Percentiles rank a stretch among this genome's conserved stretches.
phyloP scores from a whole-genome alignment of 352 stramenopile genomes.

The Phytopythium litorale region DNA sequence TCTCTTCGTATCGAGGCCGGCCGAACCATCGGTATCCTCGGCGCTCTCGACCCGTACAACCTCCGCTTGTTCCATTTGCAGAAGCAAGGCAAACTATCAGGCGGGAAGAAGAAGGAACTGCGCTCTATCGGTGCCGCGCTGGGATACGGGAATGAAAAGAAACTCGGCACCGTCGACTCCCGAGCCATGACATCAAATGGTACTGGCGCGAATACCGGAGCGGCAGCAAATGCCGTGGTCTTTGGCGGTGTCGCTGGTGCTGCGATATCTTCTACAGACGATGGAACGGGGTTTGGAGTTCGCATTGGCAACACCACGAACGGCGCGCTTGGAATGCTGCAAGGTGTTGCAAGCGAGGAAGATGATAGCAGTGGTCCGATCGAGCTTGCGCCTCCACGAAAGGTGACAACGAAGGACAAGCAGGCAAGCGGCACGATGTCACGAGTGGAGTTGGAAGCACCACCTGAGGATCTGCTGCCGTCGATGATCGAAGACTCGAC shows the following conservation, averaged over 20 bases:
- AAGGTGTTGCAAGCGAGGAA: constrained; percentile 45
- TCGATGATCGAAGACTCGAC: constrained; percentile 86
- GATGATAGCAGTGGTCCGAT: constrained; percentile 40
- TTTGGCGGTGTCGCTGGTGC: constrained; percentile 13
- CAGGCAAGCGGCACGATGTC: constrained; percentile 66
- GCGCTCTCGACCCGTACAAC: constrained; percentile 84
- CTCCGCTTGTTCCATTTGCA: constrained; percentile 79
- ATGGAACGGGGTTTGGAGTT: constrained; percentile 20
- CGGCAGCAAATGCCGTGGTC: constrained; percentile 7
- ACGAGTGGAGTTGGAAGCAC: constrained; percentile 55
- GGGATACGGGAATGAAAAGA: neutral
- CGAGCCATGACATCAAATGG: constrained; percentile 10
- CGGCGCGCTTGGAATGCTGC: constrained; percentile 21
- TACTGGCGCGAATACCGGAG: constrained; percentile 16
- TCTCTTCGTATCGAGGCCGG: constrained; percentile 75
- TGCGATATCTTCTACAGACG: neutral
- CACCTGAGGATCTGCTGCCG: constrained; percentile 70
- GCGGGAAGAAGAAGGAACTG: constrained; percentile 71
- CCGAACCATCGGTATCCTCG: constrained; percentile 74
- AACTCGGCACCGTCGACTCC: constrained; percentile 7
- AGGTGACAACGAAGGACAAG: constrained; percentile 66
- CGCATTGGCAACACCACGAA: constrained; percentile 28
- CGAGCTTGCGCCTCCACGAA: constrained; percentile 43
- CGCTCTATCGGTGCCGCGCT: constrained; percentile 17
- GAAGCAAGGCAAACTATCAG: constrained; percentile 70